These are phyloP conservation scores for Plasmopara muralis DNA, from an alignment of 352 stramenopile genomes.

Conservation along the genomic window DNA sequence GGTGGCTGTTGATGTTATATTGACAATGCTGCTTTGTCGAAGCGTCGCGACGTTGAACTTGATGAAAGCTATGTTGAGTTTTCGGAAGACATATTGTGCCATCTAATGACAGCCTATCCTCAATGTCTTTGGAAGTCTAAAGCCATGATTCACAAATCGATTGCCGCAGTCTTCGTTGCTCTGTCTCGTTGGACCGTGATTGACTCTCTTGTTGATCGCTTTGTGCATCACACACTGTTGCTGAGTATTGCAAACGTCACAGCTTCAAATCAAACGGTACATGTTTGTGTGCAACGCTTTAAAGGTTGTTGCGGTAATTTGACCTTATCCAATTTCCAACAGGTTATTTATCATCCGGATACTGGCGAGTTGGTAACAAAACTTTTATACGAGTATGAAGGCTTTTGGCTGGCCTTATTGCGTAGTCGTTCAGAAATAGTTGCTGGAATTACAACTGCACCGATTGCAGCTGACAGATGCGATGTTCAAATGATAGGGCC, in stretches of 20 bases:
- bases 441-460: not conserved
- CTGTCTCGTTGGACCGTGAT: constrained; percentile 30
- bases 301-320: constrained; percentile 1
- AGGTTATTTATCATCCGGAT: constrained; percentile 67
- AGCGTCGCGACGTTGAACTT: constrained; percentile 24
- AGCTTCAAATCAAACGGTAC: constrained; percentile 36
- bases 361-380: constrained; percentile 64
- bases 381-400: constrained; percentile 72
- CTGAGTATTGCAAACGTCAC: constrained; percentile 64
- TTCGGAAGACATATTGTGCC: constrained; percentile 47
- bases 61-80: constrained; percentile 48
- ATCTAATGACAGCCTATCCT: constrained; percentile 57
- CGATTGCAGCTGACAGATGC: not conserved
- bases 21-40: constrained; percentile 3
- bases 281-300: not conserved
- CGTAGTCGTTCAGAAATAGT: constrained; percentile 12
- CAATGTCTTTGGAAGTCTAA: constrained; percentile 60
- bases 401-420: constrained; percentile 58
- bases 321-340: not conserved
- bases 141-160: constrained; percentile 40
- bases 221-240: constrained; percentile 55
- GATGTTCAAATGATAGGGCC: constrained; percentile 25
- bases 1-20: constrained; percentile 1
- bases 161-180: constrained; percentile 38
- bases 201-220: constrained; percentile 38